Percentiles rank a stretch among this genome's conserved stretches.
Evolutionary conservation across 2,329 filamentous ascomycete genomes (phyloP).

Genomic region (Stagonosporopsis tanaceti): DNA sequence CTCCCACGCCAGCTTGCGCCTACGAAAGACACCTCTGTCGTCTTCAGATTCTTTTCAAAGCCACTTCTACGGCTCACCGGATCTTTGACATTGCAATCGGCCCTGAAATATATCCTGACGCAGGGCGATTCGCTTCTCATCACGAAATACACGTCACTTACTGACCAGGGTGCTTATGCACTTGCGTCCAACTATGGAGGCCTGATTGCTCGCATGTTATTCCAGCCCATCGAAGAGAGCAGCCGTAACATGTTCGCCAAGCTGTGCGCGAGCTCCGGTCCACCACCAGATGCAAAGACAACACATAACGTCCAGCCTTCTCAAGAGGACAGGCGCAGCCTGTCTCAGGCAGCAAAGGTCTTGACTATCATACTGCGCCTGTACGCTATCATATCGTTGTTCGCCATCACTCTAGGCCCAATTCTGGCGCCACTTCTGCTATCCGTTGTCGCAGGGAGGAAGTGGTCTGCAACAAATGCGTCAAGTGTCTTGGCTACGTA

Average conservation of each 20-base stretch:
- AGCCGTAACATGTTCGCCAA: slow-evolving; percentile 89
- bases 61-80: slow-evolving; percentile 75
- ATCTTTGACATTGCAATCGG: slow-evolving; percentile 87
- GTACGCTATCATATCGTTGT: slow-evolving; percentile 77
- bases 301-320: slow-evolving; percentile 8
- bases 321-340: slow-evolving; percentile 30
- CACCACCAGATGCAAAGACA: slow-evolving; percentile 22
- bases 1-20: slow-evolving; percentile 57
- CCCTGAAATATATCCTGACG: slow-evolving; percentile 91
- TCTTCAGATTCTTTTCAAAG: slow-evolving; percentile 64
- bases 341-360: slow-evolving; percentile 57
- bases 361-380: slow-evolving; percentile 71
- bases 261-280: slow-evolving; percentile 63
- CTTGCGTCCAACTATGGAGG: slow-evolving; percentile 93
- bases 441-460: slow-evolving; percentile 75
- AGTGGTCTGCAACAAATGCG: slow-evolving; percentile 78
- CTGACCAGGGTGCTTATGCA: slow-evolving; percentile 89
- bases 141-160: slow-evolving; percentile 75
- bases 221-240: slow-evolving; percentile 95
- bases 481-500: slow-evolving; percentile 78
- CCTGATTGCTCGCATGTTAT: slow-evolving; percentile 83
- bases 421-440: slow-evolving; percentile 77
- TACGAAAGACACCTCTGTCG: slow-evolving; percentile 35
- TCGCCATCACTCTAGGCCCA: slow-evolving; percentile 76
- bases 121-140: slow-evolving; percentile 94